phyloP scores from a whole-genome alignment of 495 filamentous ascomycete genomes.

The Chaetomium tenue region DNA sequence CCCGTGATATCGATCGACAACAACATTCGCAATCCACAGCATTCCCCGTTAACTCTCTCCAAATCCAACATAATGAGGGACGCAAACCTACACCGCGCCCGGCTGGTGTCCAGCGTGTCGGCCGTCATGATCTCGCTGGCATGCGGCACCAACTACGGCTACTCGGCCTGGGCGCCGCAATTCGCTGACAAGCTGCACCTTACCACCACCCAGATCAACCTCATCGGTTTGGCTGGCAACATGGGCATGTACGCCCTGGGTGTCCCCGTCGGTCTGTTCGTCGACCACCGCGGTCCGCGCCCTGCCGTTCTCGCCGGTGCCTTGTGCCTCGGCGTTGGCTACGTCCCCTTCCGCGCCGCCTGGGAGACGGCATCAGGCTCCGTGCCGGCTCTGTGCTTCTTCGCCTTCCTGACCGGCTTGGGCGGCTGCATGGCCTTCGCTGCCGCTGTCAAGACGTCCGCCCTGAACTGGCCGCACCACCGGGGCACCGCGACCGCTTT shows the following conservation, averaged over 20 bases:
- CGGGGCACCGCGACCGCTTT: slow-evolving; percentile 93
- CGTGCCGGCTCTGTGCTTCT: slow-evolving; percentile 71
- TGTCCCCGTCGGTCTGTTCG: slow-evolving; percentile 83
- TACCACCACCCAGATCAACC: slow-evolving; percentile 82
- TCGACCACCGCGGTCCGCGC: slow-evolving; percentile 79
- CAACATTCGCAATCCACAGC: background rate
- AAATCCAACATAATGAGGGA: slow-evolving; percentile 31
- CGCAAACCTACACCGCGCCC: slow-evolving; percentile 49
- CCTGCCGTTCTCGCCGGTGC: slow-evolving; percentile 72
- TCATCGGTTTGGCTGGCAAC: slow-evolving; percentile 91
- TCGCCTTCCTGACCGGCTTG: slow-evolving; percentile 77
- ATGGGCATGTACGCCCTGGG: slow-evolving; percentile 92
- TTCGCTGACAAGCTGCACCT: slow-evolving; percentile 84
- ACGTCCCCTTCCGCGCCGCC: slow-evolving; percentile 72
- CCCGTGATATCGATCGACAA: background rate
- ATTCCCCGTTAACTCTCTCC: slow-evolving; percentile 13
- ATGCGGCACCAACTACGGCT: slow-evolving; percentile 91
- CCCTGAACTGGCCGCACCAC: slow-evolving; percentile 87
- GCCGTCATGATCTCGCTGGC: slow-evolving; percentile 83
- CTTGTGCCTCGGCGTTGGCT: slow-evolving; percentile 68
- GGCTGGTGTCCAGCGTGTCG: slow-evolving; percentile 77
- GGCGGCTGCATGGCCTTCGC: slow-evolving; percentile 86
- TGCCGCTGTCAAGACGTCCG: slow-evolving; percentile 81
- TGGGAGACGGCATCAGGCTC: slow-evolving; percentile 63
- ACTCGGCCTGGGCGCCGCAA: slow-evolving; percentile 96